Conservation (phyloP, 495 filamentous ascomycete genomes). For the Trichoderma reesei region DNA sequence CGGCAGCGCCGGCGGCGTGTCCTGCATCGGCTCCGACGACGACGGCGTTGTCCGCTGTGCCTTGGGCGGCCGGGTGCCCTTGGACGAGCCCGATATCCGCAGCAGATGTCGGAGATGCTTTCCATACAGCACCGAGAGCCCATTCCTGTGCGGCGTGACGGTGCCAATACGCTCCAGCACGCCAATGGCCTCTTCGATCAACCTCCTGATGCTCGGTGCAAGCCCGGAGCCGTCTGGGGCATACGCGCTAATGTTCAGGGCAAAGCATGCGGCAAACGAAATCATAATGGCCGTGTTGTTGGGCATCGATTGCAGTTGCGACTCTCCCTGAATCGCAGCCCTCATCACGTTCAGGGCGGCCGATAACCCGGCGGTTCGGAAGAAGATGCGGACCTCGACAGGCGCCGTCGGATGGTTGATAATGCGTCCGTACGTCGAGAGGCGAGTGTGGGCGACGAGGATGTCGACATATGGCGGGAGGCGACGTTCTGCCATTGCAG, state of each 20-base stretch:
- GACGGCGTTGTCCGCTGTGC: constrained; percentile 2
- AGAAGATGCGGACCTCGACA: constrained; percentile 58
- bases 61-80: not conserved
- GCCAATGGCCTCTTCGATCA: constrained; percentile 60
- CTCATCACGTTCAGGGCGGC: constrained; percentile 65
- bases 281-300: constrained; percentile 75
- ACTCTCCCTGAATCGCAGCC: constrained; percentile 61
- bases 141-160: constrained; percentile 52
- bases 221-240: constrained; percentile 48
- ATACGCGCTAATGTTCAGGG: constrained; percentile 52
- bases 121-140: constrained; percentile 51
- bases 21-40: constrained; percentile 4
- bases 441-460: constrained; percentile 57
- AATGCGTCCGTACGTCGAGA: constrained; percentile 63
- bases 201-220: constrained; percentile 54
- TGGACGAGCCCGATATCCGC: constrained; percentile 17
- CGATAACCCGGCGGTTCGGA: constrained; percentile 57
- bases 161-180: constrained; percentile 60
- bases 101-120: constrained; percentile 51
- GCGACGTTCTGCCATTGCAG: constrained; percentile 34
- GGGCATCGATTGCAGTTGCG: constrained; percentile 60
- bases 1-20: not conserved
- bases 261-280: constrained; percentile 63
- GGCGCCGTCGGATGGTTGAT: constrained; percentile 68
- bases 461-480: constrained; percentile 68